Evolutionary conservation across 2,329 filamentous ascomycete genomes (phyloP).

Genomic region (Ceratocystis smalleyi): DNA sequence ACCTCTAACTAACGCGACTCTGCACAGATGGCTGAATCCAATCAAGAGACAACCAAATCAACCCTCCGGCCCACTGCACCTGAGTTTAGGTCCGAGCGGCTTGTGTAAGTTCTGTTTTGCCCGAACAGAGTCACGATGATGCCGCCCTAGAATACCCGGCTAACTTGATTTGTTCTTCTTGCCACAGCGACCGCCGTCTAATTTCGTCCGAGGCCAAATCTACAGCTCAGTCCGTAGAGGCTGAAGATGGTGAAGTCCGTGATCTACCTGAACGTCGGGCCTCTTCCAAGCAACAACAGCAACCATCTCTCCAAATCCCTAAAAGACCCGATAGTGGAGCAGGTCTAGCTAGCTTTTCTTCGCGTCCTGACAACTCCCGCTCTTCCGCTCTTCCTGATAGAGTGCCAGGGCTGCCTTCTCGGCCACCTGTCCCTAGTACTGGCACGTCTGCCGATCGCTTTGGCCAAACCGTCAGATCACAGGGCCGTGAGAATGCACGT

Average conservation of each 20-base stretch:
- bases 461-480: not conserved
- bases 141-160: too few relatives aligned
- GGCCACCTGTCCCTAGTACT: constrained; percentile 18
- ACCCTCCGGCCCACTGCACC: constrained; percentile 43
- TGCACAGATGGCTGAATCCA: not conserved
- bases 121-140: too few relatives aligned
- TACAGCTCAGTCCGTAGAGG: constrained; percentile 28
- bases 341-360: not conserved
- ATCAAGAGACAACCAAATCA: constrained; percentile 20
- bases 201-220: not conserved
- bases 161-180: too few relatives aligned
- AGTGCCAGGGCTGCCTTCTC: constrained; percentile 11
- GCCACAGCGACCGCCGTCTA: not conserved
- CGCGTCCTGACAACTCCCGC: not conserved
- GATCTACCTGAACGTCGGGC: constrained; percentile 14
- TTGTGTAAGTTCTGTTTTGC: constrained; percentile 18
- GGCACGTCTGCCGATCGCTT: constrained; percentile 11
- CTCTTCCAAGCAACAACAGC: constrained; percentile 23
- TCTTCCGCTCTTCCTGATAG: not conserved
- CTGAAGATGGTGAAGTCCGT: constrained; percentile 55
- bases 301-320: constrained; percentile 7
- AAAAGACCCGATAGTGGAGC: constrained; percentile 12
- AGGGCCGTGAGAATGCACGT: constrained; percentile 4
- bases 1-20: too few relatives aligned
- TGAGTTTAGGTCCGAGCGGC: constrained; percentile 47